Evolutionary conservation across 1,284 basidiomycete species (phyloP), one percentile per base, ranked within the genome.

Genomic region (Gomphus bonarii): DNA sequence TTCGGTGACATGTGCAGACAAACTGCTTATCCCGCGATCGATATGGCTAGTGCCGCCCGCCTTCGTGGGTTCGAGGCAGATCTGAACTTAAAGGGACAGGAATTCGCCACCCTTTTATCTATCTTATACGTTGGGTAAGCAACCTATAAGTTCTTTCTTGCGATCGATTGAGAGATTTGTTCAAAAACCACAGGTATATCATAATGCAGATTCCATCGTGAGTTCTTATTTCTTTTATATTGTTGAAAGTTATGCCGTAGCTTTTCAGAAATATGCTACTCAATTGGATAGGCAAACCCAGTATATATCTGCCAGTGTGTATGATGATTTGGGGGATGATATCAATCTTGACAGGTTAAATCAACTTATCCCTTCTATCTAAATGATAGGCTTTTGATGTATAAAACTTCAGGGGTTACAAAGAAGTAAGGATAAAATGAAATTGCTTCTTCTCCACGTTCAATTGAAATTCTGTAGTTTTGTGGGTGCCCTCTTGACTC

Each of bases 161-260:
- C n/a, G n/a, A 46, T 16, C 36, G 8, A 18, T 25, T 9, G 16
- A 16, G 1, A 46, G 25, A 51, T 46, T n/a, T 18, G 16, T 25
- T 33, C n/a, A 40, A 48, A 18, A 66, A 61, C 50, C 65, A 69
- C 43, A 70, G 69, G 28, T 91, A 91, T 64, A 82, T 87, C 61
- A 68, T 87, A 55, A 87, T 88, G 82, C 88, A 91, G 67, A 79
- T 87, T 54, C 86, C 85, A 16, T 87, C 84, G 82, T 85, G 65
- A 65, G 80, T 70, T 9, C 16, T 30, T 49, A 18, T 46, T 51
- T 48, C 35, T 66, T 64, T 50, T 20, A 46, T 57, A 42, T 50
- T 52, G 18, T 33, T 49, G 35, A 8, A 25, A n/a, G 12, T 10
- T 14, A n/a, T 22, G 14, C 12, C 6, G 31, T 18, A 4, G 31